Evolutionary conservation across 257 asterid species (phyloP).

Genomic region (Nicotiana undulata): DNA sequence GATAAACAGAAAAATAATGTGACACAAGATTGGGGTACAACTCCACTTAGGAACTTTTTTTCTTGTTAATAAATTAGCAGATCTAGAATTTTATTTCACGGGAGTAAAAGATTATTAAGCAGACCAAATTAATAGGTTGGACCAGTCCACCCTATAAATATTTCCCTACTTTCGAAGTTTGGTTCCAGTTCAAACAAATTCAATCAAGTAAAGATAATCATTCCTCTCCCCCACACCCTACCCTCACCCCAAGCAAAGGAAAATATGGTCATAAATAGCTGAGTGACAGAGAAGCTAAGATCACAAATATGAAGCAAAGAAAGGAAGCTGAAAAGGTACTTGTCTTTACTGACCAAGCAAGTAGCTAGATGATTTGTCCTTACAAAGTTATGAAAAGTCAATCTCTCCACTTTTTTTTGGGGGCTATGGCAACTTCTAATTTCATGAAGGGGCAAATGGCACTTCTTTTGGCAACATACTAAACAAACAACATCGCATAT

Average conservation of each 20-base stretch:
- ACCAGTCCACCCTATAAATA: not conserved
- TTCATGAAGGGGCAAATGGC: conserved; percentile 38
- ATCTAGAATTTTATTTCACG: too few relatives aligned
- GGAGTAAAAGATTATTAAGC: not conserved
- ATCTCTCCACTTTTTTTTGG: not conserved
- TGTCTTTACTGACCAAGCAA: conserved; percentile 1
- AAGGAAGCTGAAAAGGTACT: not conserved
- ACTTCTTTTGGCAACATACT: not conserved
- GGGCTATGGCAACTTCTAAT: conserved; percentile 17
- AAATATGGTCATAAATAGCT: not conserved
- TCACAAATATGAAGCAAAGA: conserved; percentile 4
- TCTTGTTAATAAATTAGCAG: not conserved
- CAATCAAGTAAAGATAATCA: not conserved
- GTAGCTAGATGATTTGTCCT: conserved; percentile 20
- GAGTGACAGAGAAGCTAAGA: conserved; percentile 4
- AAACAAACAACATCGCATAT: not conserved
- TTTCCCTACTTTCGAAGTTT: not conserved
- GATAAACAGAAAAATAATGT: too few relatives aligned
- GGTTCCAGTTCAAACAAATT: conserved; percentile 4
- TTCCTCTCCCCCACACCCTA: not conserved
- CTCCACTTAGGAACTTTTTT: too few relatives aligned
- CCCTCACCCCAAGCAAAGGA: not conserved
- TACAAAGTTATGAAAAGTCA: conserved; percentile 42
- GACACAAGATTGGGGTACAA: too few relatives aligned
- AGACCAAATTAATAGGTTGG: not conserved